Evolutionary conservation across 805 yeast species (phyloP).

Genomic region (Spathaspora sp.): DNA sequence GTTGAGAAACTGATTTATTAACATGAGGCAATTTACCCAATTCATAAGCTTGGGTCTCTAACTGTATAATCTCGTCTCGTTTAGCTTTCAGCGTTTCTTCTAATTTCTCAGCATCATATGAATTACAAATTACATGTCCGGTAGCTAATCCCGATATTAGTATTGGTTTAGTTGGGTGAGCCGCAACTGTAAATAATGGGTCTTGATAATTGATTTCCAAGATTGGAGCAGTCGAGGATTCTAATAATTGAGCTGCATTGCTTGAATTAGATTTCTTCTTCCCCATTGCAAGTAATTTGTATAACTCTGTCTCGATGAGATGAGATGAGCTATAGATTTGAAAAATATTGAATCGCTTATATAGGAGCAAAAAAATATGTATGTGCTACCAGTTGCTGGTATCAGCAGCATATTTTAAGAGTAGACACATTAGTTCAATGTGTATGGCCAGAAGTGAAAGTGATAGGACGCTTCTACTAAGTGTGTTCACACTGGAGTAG

Average conservation of each 20-base stretch:
- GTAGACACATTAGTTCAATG: no score
- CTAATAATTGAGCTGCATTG: constrained; percentile 25
- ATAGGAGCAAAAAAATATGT: not conserved
- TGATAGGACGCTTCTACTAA: no score
- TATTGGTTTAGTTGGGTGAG: constrained; percentile 71
- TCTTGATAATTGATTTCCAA: constrained; percentile 48
- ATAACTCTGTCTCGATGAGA: not conserved
- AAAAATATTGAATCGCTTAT: not conserved
- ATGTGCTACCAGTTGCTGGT: not conserved
- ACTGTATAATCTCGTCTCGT: constrained; percentile 17
- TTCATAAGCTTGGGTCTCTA: constrained; percentile 22
- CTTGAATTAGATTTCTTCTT: constrained; percentile 24
- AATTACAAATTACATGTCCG: constrained; percentile 65
- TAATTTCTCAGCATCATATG: constrained; percentile 51
- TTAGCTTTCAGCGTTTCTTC: constrained; percentile 25
- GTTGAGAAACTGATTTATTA: constrained; percentile 27
- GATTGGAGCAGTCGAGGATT: constrained; percentile 39
- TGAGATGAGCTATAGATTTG: not conserved
- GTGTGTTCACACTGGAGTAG: no score
- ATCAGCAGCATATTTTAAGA: no score
- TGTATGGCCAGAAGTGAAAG: no score
- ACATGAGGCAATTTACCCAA: constrained; percentile 18
- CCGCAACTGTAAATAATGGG: constrained; percentile 71
- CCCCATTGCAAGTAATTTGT: constrained; percentile 9
- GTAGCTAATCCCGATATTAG: constrained; percentile 74